Evolutionary conservation across 345 rosid species (phyloP), one percentile per base, ranked within the genome.

Genomic region (Salix exigua): DNA sequence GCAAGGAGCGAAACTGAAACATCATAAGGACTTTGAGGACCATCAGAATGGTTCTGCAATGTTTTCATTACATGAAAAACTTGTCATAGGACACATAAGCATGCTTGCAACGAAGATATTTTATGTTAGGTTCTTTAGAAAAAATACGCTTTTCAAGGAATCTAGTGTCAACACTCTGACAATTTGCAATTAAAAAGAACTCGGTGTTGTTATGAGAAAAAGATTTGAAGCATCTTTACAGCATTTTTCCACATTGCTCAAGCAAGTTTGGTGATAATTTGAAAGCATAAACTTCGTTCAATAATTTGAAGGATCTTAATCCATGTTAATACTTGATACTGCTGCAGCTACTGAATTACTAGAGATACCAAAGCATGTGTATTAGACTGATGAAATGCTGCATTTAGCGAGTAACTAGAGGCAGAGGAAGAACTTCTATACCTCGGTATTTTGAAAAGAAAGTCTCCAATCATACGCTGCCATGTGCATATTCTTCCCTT

Each of bases 401-500:
- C 74, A 33, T 4, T 31, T 2, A 70, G 7, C 16, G 21, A 58
- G 53, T 25, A 28, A 68, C 30, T 66, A 73, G 74, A 48, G 23
- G 60, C 40, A 62, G 67, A 64, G 72, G 62, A 73, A 63, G 70
- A 51, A 68, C 13, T 62, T 63, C 21, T 1, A 18, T 71, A 80
- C 83, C 83, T 80, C 83, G 30, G 80, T 80, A 44, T 80, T 80
- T 73, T 80, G 80, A 72, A 80, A 80, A 66, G 83, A 75, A 17
- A 80, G 83, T 72, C 83, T 71, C 83, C 83, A 76, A 46, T 80
- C 83, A 30, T 72, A 80, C 12, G 77, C 83, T 38, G 83, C 83
- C 83, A 80, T 80, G 8, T 76, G 62, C 71, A 80, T 33, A 71
- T 89, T 91, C 84, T 90, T 93, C 51, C 83, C 94, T 68, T 88